These are phyloP conservation scores for Xylariaceae sp. DNA, from an alignment of 2,329 filamentous ascomycete genomes.

Conservation along the genomic window DNA sequence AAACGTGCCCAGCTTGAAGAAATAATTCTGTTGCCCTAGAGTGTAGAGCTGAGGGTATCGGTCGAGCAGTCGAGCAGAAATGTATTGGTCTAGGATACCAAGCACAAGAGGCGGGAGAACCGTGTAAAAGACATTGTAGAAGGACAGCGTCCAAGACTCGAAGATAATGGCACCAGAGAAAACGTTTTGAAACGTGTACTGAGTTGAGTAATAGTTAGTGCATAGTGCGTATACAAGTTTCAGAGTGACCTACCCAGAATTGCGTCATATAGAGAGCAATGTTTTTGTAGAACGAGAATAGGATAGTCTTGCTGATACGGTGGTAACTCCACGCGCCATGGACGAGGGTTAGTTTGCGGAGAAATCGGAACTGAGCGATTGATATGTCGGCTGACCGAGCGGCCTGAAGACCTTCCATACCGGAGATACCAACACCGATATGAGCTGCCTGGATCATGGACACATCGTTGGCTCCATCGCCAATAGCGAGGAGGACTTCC, in stretches of 20 bases:
- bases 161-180: slow-evolving; percentile 98
- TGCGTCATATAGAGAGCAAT: slow-evolving; percentile 98
- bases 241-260: slow-evolving; percentile 72
- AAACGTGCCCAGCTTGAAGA: slow-evolving; percentile 92
- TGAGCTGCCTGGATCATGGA: slow-evolving; percentile 99
- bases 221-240: background rate
- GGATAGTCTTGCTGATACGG: slow-evolving; percentile 90
- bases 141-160: slow-evolving; percentile 98
- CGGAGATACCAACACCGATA: slow-evolving; percentile 95
- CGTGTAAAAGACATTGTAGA: slow-evolving; percentile 99
- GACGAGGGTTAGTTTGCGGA: slow-evolving; percentile 89
- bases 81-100: slow-evolving; percentile 96
- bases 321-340: slow-evolving; percentile 98
- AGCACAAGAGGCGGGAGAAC: slow-evolving; percentile 89
- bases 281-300: slow-evolving; percentile 99
- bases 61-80: slow-evolving; percentile 88
- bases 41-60: slow-evolving; percentile 95
- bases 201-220: slow-evolving; percentile 15
- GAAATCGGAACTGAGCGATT: slow-evolving; percentile 91
- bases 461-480: slow-evolving; percentile 98
- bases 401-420: slow-evolving; percentile 93
- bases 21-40: slow-evolving; percentile 85
- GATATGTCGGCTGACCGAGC: slow-evolving; percentile 93
- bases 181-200: slow-evolving; percentile 97
- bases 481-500: slow-evolving; percentile 91